Percentiles rank a stretch among this genome's conserved stretches.
phyloP scores from a whole-genome alignment of 1,139 yeast genomes.

The Kodamaea suecica region DNA sequence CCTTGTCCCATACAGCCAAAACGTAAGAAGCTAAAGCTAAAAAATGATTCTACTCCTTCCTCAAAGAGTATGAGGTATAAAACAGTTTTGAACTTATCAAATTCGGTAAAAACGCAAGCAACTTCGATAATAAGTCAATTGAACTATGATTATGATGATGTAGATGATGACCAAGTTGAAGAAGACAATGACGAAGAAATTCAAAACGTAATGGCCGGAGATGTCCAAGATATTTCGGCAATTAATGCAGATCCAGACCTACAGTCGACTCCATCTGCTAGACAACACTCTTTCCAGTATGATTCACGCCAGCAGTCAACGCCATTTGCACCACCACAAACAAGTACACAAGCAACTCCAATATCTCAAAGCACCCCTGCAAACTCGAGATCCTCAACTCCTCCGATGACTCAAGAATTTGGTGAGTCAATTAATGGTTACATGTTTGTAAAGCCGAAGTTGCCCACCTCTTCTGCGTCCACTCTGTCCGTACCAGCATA shows the following conservation, averaged over 20 bases:
- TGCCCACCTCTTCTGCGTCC: no score
- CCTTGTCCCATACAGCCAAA: slow-evolving; percentile 26
- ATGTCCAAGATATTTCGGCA: slow-evolving; percentile 5
- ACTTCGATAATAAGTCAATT: slow-evolving; percentile 14
- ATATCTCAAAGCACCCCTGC: slow-evolving; percentile 26
- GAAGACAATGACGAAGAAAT: slow-evolving; percentile 12
- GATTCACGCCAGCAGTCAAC: background rate
- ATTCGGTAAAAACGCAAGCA: slow-evolving; percentile 16
- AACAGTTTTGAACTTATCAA: slow-evolving; percentile 18
- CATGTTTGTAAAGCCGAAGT: slow-evolving; percentile 28
- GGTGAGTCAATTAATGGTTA: slow-evolving; percentile 34
- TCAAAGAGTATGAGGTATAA: slow-evolving; percentile 12
- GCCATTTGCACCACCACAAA: background rate
- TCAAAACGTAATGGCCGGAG: slow-evolving; percentile 5
- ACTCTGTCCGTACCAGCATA: no score
- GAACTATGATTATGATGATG: slow-evolving; percentile 5
- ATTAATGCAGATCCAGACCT: slow-evolving; percentile 2
- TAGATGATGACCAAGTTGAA: slow-evolving; percentile 4
- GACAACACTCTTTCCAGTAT: background rate
- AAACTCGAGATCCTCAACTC: slow-evolving; percentile 22
- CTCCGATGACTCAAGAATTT: slow-evolving; percentile 20
- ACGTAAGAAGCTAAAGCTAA: slow-evolving; percentile 19
- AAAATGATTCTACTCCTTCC: slow-evolving; percentile 21
- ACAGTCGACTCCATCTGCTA: slow-evolving; percentile 7
- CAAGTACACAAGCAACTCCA: slow-evolving; percentile 16